Base-by-base conservation (phyloP, 352 stramenopile species). In the Halophytophthora polymorphica region DNA sequence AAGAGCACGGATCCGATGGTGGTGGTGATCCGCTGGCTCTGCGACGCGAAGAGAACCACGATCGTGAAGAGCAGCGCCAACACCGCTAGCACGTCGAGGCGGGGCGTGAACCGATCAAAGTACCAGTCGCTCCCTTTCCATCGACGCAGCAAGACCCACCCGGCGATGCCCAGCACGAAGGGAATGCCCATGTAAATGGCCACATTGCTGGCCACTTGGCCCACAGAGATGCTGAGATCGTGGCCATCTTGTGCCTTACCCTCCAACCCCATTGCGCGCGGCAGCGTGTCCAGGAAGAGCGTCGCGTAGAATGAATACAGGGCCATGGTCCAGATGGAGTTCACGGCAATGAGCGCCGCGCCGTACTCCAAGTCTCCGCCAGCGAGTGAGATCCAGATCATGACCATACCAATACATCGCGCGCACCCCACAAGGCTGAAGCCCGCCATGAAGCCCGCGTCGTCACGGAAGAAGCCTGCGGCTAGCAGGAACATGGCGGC, bases 321-420 rank as follows among this genome's bases (percentile, higher is more conserved):
- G 1, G 41, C 70, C 58, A 90, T 71, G 14, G 78, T 75, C 49
- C 81, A 52, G 36, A 88, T 19, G 15, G 81, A 79, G 61, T 93
- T 93, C 43, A 90, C 45, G 2, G 75, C 75, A 33, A 90, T 73
- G 58, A 90, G 79, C 29, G 77, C 71, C 0, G 83, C 70, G 14
- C 79, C 82, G 51, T 86, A 86, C 49, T 85, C 77, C 31, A 77
- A 56, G 53, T 93, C 73, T 1, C 79, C 79, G 2, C 61, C 60
- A 19, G 79, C 77, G 12, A 93, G 57, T 23, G 56, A 62, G 56
- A 83, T 86, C 82, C 79, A 93, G 51, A 93, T 83, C 61, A 93
- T 83, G 50, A 90, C 82, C 82, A 93, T 93, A 17, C 73, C 79
- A 35, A 88, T 93, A 53, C 77, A 93, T 8, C 79, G 70, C 38